Conservation (phyloP, 2,329 filamentous ascomycete genomes). For the Trichoderma sp. region DNA sequence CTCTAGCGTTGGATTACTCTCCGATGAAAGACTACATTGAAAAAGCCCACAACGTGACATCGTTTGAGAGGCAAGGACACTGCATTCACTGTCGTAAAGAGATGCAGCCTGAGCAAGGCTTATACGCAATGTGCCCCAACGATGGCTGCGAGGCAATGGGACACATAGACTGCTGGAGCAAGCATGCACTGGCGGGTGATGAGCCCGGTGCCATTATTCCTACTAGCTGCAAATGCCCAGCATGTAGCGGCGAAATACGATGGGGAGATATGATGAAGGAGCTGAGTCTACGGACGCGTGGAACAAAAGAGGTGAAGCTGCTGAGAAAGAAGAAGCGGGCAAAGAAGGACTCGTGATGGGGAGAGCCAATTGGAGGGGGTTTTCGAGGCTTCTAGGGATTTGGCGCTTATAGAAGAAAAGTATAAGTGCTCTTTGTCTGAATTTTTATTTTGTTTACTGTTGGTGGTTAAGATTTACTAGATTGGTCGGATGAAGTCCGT, state of each 20-base stretch:
- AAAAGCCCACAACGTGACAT: slow-evolving; percentile 54
- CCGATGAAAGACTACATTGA: slow-evolving; percentile 53
- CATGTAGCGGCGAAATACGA: slow-evolving; percentile 58
- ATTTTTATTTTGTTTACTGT: background rate
- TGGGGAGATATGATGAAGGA: slow-evolving; percentile 85
- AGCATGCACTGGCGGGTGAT: slow-evolving; percentile 45
- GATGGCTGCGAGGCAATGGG: slow-evolving; percentile 54
- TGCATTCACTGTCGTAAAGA: slow-evolving; percentile 53
- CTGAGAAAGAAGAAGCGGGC: slow-evolving; percentile 52
- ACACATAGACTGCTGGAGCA: slow-evolving; percentile 60
- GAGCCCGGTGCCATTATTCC: slow-evolving; percentile 58
- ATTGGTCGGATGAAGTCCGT: background rate
- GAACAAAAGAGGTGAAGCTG: slow-evolving; percentile 67
- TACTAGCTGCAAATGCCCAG: slow-evolving; percentile 65
- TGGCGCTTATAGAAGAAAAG: background rate
- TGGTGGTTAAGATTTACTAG: background rate
- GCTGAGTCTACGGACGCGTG: slow-evolving; percentile 70
- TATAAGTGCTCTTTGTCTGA: background rate
- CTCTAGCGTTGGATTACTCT: slow-evolving; percentile 54
- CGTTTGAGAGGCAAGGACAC: slow-evolving; percentile 54
- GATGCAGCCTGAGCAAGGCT: slow-evolving; percentile 47
- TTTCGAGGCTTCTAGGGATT: background rate
- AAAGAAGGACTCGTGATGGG: slow-evolving; percentile 25
- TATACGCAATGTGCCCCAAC: slow-evolving; percentile 58
- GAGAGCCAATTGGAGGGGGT: background rate